A percentile compares a stretch with the other conserved stretches of the same genome.
phyloP scores from a whole-genome alignment of 345 rosid species.

The Dipteronia sinensis region DNA sequence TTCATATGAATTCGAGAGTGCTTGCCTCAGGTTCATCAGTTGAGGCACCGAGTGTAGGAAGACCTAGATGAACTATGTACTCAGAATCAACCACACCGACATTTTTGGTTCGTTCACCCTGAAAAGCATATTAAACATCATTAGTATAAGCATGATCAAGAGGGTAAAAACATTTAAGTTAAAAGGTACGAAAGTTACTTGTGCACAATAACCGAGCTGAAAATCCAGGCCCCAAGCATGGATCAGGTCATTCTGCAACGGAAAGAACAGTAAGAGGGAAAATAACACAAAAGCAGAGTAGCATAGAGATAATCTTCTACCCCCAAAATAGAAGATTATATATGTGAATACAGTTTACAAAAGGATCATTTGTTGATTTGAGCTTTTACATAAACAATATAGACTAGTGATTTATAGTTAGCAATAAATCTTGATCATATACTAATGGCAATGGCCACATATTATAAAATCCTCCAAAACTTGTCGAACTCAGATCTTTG shows the following conservation, averaged over 20 bases:
- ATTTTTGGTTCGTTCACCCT: conserved; percentile 90
- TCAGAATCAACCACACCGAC: conserved; percentile 94
- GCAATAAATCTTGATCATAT: too few relatives aligned
- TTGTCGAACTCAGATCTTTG: too few relatives aligned
- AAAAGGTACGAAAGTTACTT: conserved; percentile 42
- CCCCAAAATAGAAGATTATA: neutral
- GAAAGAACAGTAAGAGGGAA: neutral
- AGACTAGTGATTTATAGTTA: too few relatives aligned
- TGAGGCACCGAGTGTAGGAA: conserved; percentile 74
- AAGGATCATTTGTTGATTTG: too few relatives aligned
- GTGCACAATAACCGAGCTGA: conserved; percentile 91
- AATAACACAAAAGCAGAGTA: neutral
- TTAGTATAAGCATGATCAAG: neutral
- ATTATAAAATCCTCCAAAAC: too few relatives aligned
- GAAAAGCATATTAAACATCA: conserved; percentile 19
- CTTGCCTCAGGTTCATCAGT: conserved; percentile 40
- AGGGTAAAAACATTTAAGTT: conserved; percentile 1
- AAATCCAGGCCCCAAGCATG: conserved; percentile 95
- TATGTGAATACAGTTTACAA: too few relatives aligned
- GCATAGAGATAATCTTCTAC: neutral
- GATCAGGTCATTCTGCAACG: conserved; percentile 78
- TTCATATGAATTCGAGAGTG: conserved; percentile 1
- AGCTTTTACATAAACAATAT: neutral
- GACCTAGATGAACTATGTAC: conserved; percentile 79
- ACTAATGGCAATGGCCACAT: too few relatives aligned